phyloP scores from a whole-genome alignment of 176 grass and related monocot genomes.

The Tillandsia fasciculata region DNA sequence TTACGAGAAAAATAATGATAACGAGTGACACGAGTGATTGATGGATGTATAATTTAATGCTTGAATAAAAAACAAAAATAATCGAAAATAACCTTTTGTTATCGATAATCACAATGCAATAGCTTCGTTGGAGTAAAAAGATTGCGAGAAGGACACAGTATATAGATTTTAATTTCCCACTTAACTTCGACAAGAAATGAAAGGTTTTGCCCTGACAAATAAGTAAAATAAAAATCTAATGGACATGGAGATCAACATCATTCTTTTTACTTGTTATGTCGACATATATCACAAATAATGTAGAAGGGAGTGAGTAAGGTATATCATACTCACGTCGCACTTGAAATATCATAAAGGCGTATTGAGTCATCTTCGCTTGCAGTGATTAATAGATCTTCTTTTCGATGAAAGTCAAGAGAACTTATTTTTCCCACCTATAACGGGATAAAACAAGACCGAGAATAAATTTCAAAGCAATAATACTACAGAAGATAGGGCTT shows the following conservation, averaged over 20 bases:
- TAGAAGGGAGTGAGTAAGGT: neutral
- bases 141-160: no score
- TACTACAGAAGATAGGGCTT: neutral
- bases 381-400: conserved; percentile 79
- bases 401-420: conserved; percentile 91
- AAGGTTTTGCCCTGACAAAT: neutral
- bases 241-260: no score
- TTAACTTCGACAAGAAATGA: neutral
- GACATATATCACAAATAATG: neutral
- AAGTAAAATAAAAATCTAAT: neutral
- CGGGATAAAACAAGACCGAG: neutral
- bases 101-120: no score
- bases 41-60: no score
- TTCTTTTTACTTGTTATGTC: no score
- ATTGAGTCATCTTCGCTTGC: conserved; percentile 88
- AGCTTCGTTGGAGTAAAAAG: no score
- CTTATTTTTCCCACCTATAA: conserved; percentile 76
- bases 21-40: no score
- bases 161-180: neutral
- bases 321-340: conserved; percentile 47
- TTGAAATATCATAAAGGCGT: conserved; percentile 76
- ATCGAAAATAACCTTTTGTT: no score
- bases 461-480: neutral
- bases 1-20: no score
- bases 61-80: no score